Base-by-base conservation (phyloP, 2,329 filamentous ascomycete genomes). In the Beauveria asiatica region DNA sequence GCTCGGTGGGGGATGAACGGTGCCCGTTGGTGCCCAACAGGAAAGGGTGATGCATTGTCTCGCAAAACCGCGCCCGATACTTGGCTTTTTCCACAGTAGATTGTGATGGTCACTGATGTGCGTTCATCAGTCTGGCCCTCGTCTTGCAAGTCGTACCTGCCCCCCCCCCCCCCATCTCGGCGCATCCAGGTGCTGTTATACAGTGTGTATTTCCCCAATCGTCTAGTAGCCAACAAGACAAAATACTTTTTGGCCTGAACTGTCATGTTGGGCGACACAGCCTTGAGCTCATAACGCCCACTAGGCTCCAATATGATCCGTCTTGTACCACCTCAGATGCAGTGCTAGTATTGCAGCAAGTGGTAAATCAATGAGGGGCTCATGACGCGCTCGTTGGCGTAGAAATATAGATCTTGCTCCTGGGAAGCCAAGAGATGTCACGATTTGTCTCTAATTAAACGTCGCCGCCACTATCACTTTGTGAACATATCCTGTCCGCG, bases 291-390 rank as follows among this genome's bases (percentile, higher is more conserved):
- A 33, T 21, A 23, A 19, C 25, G 45, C 30, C 45, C 45, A 57
- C 53, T 10, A 17, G 27, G 30, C 23, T 45, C 45, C 55, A 57
- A 57, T 48, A 33, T 57, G 30, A 42, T 51, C 45, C 23, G 21
- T 30, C 23, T 39, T 49, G 55, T 57, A 45, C 6, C n/a, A 57
- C 55, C 19, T 57, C 19, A 50, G 45, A 57, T 42, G 55, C 55
- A 50, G 23, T 37, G 19, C 33, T 37, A 5, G 11, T 37, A 37
- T 37, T 37, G 33, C 16, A 37, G 33, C 33, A 37, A 37, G 33
- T 37, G 11, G 33, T 16, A 13, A 37, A 13, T 37, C 16, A 13
- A 25, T 13, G 27, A 13, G 27, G 42, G 27, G 30, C n/a, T 56
- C 51, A 5, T 27, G 33, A 21, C 16, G n/a, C 19, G 54, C 54